Base-by-base conservation (phyloP, 2,329 filamentous ascomycete genomes). In the Aspergillus fijiensis region DNA sequence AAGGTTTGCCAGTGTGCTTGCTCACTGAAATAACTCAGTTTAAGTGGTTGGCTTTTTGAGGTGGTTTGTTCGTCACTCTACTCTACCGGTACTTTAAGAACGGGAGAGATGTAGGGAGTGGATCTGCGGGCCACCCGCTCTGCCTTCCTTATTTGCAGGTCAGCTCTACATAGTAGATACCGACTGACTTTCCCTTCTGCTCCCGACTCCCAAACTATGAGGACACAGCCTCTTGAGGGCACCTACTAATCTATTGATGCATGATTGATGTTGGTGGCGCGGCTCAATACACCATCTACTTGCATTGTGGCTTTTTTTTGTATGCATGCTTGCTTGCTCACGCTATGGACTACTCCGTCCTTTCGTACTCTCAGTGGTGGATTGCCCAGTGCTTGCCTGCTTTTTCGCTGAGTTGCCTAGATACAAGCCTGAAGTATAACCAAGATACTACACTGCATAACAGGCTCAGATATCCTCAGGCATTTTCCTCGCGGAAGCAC, bases 31-130 rank as follows among this genome's bases (percentile, higher is more conserved):
- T 23, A 23, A 23, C 23, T 23, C 5, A 4, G 51, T 52, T 31
- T 31, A 19, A 33, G 50, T 42, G 45, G 27, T 55, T 58, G 60
- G 56, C 48, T 50, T 42, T 60, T 64, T 49, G 27, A 9, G 27
- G 27, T 29, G 27, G 27, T 29, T 29, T 29, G 27, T 29, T 29
- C 27, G 27, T 29, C 27, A 29, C 27, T 29, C 27, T 29, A 29
- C 27, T 10, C 10, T 29, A 49, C 23, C 21, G 21, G 21, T 21
- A 21, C 21, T 21, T 25, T 21, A 4, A 12, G 12, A 16, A 16
- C 23, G n/a, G 12, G 21, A 29, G 21, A 6, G 10, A 27, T 25
- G 5, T 50, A 50, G 19, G 6, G 11, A 35, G 39, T 45, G 39
- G 39, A 45, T 45, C 39, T 45, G 39, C 39, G 7, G 27, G 7